A percentile compares a stretch with the other conserved stretches of the same genome.
These are phyloP conservation scores for Arabidopsis hybrid DNA, from an alignment of 441 rosid species.

Conservation along the genomic window DNA sequence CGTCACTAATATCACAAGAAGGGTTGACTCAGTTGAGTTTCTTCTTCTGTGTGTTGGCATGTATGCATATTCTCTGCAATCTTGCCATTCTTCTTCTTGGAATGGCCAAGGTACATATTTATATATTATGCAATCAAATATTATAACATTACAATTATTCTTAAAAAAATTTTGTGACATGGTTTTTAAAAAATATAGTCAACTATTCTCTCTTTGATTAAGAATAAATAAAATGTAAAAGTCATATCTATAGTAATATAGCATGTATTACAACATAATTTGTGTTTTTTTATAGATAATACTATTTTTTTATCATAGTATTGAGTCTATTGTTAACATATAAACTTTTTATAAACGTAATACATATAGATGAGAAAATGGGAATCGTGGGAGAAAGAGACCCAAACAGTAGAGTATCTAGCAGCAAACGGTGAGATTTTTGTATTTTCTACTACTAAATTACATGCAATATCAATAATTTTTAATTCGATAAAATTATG, in stretches of 20 bases:
- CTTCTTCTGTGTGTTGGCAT: conserved; percentile 73
- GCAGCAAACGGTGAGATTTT: conserved; percentile 54
- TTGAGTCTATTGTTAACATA: not conserved
- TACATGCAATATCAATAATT: not conserved
- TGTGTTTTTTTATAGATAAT: not conserved
- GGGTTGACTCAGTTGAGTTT: conserved; percentile 68
- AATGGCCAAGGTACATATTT: conserved; percentile 63
- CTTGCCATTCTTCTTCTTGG: conserved; percentile 68
- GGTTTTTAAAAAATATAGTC: too few relatives aligned
- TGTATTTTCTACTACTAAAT: not conserved
- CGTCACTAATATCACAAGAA: conserved; percentile 57
- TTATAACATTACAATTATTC: not conserved
- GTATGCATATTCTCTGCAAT: conserved; percentile 66
- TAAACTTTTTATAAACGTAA: not conserved
- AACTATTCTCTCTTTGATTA: not conserved
- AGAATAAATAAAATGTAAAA: not conserved
- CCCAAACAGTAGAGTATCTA: conserved; percentile 56
- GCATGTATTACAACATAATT: not conserved
- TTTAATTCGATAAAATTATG: not conserved
- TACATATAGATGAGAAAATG: conserved; percentile 60
- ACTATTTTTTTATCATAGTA: not conserved
- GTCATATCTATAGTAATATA: not conserved
- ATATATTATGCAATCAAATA: not conserved
- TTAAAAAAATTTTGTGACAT: too few relatives aligned
- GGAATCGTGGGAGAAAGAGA: conserved; percentile 72